Evolutionary conservation across 23 red algal species (phyloP).

Genomic region (Gracilaria domingensis): DNA sequence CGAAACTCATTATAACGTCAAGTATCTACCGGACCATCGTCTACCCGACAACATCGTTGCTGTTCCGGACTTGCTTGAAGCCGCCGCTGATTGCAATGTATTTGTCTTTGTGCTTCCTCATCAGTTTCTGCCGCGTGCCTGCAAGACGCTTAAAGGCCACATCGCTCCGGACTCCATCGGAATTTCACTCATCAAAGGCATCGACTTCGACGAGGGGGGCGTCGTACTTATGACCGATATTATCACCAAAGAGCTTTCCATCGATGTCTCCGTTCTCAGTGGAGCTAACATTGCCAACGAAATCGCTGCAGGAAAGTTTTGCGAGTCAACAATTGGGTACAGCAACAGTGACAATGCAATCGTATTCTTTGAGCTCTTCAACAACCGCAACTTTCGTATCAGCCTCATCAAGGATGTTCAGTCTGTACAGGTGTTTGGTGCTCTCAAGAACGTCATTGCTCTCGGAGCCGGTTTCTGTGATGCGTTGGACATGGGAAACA

Average conservation of each 20-base stretch:
- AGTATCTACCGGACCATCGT: slow-evolving; percentile 90
- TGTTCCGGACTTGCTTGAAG: slow-evolving; percentile 72
- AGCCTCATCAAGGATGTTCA: slow-evolving; percentile 74
- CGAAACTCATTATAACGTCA: slow-evolving; percentile 82
- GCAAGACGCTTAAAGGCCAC: slow-evolving; percentile 73
- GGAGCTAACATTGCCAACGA: slow-evolving; percentile 98
- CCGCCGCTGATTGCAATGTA: slow-evolving; percentile 67
- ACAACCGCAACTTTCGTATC: slow-evolving; percentile 87
- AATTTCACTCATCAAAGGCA: slow-evolving; percentile 95
- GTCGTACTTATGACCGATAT: slow-evolving; percentile 84
- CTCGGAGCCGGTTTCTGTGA: slow-evolving; percentile 92
- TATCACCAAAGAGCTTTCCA: slow-evolving; percentile 80
- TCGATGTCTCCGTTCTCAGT: slow-evolving; percentile 81
- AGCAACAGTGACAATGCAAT: slow-evolving; percentile 56
- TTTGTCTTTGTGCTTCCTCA: slow-evolving; percentile 93
- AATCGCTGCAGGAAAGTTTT: slow-evolving; percentile 91
- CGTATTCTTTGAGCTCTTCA: slow-evolving; percentile 80
- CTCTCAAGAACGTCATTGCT: slow-evolving; percentile 95
- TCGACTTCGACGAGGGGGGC: slow-evolving; percentile 84
- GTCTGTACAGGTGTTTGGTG: slow-evolving; percentile 88
- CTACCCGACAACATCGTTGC: slow-evolving; percentile 94
- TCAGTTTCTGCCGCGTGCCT: slow-evolving; percentile 84
- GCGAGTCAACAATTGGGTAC: slow-evolving; percentile 92
- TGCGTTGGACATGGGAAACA: slow-evolving; percentile 87
- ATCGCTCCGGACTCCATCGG: slow-evolving; percentile 55